Percentiles rank a stretch among this genome's conserved stretches.
These are phyloP conservation scores for Steccherinum ochraceum DNA, from an alignment of 768 basidiomycete species.

Conservation along the genomic window DNA sequence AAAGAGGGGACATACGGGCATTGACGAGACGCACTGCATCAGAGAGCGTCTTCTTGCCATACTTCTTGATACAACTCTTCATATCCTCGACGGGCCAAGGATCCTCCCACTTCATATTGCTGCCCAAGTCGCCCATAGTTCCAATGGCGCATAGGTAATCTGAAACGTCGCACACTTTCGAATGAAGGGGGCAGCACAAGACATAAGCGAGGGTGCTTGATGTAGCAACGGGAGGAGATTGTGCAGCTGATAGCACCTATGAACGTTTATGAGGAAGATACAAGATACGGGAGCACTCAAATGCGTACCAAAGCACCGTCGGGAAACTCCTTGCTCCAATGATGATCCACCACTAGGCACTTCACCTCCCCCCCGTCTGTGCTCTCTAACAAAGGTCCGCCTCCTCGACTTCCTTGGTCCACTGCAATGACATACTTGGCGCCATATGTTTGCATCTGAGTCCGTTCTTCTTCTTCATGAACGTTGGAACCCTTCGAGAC, in stretches of 20 bases:
- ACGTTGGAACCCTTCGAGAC: constrained; percentile 36
- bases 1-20: constrained; percentile 24
- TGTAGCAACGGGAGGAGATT: constrained; percentile 34
- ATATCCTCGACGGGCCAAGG: constrained; percentile 25
- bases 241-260: constrained; percentile 31
- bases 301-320: constrained; percentile 23
- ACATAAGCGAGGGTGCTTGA: constrained; percentile 37
- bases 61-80: constrained; percentile 24
- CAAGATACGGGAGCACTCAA: not conserved
- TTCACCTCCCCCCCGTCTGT: constrained; percentile 8
- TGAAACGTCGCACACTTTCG: constrained; percentile 17
- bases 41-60: constrained; percentile 32
- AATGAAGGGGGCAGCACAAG: constrained; percentile 30
- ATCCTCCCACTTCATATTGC: constrained; percentile 21
- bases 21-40: constrained; percentile 39
- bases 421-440: constrained; percentile 32
- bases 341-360: constrained; percentile 42
- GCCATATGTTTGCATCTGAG: constrained; percentile 19
- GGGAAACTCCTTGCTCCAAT: constrained; percentile 35
- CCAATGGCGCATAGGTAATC: constrained; percentile 35
- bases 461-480: constrained; percentile 27
- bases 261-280: not conserved
- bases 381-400: constrained; percentile 24
- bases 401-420: constrained; percentile 41
- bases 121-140: constrained; percentile 35